These are phyloP conservation scores for Microcos paniculata DNA, from an alignment of 345 rosid genomes.

Conservation along the genomic window DNA sequence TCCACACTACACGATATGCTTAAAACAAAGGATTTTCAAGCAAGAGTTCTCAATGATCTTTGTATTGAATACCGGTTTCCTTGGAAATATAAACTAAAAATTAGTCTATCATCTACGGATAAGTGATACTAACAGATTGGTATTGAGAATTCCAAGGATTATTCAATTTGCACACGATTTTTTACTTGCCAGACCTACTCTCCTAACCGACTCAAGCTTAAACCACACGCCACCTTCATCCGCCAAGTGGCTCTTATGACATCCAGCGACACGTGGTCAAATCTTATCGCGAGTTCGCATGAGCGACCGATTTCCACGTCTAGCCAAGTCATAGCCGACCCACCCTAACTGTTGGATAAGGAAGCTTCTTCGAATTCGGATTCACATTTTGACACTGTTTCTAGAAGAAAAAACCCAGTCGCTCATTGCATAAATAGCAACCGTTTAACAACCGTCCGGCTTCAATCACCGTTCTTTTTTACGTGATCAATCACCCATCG, in stretches of 20 bases:
- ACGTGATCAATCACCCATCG: no score
- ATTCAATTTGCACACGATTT: neutral
- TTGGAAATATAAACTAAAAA: neutral
- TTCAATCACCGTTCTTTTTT: neutral
- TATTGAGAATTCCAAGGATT: neutral
- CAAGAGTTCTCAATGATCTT: no score
- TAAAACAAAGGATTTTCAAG: no score
- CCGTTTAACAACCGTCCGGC: neutral
- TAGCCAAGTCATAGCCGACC: neutral
- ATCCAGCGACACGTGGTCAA: neutral
- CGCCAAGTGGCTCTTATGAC: neutral
- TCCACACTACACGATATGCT: neutral
- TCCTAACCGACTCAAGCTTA: neutral
- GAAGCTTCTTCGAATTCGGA: neutral
- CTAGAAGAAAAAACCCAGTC: neutral
- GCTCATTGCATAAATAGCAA: no score
- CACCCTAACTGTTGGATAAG: neutral
- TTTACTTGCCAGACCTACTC: neutral
- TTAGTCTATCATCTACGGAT: neutral
- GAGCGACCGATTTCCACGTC: neutral
- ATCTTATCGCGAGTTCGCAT: neutral
- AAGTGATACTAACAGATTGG: no score
- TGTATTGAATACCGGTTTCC: neutral
- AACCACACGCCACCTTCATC: neutral
- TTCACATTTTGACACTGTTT: neutral